Conservation (phyloP, 805 yeast genomes). For the Limtongozyma cylindracea region DNA sequence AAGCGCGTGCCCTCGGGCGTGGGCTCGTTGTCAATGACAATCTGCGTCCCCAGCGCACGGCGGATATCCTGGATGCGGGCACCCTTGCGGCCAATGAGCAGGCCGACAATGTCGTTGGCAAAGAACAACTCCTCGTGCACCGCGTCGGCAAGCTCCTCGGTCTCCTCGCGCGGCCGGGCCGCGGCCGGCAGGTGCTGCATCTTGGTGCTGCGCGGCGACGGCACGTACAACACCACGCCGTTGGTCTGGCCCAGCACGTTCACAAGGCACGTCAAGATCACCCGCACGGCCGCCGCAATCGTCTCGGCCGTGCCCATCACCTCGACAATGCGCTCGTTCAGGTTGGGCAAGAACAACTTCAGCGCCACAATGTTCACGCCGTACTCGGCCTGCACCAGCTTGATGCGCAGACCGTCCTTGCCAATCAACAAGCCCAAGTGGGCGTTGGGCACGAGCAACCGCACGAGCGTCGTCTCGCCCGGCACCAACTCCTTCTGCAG, state of each 20-base stretch:
- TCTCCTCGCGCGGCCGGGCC: neutral
- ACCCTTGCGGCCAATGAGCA: conserved; percentile 71
- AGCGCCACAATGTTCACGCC: conserved; percentile 70
- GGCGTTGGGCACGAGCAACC: conserved; percentile 57
- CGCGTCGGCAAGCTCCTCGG: conserved; percentile 11
- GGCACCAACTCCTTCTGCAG: too few relatives aligned
- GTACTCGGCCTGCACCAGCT: conserved; percentile 43
- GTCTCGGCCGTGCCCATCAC: conserved; percentile 55
- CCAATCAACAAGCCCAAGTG: conserved; percentile 85
- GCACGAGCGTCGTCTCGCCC: conserved; percentile 25
- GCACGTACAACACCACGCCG: conserved; percentile 17
- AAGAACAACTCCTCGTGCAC: conserved; percentile 9
- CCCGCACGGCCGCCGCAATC: conserved; percentile 27
- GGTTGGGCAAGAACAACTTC: conserved; percentile 55
- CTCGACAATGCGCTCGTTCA: conserved; percentile 72
- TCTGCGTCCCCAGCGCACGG: conserved; percentile 51
- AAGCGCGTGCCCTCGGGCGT: conserved; percentile 36
- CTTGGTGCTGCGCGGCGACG: conserved; percentile 7
- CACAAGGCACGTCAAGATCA: conserved; percentile 43
- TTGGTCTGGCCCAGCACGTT: conserved; percentile 44
- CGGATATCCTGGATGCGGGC: conserved; percentile 71
- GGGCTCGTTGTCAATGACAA: conserved; percentile 48
- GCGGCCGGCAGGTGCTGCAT: neutral
- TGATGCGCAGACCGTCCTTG: conserved; percentile 57
- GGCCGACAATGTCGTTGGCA: conserved; percentile 71